Base-by-base conservation (phyloP, 129 eudicot genomes). In the Centrapalus pauciflorus region DNA sequence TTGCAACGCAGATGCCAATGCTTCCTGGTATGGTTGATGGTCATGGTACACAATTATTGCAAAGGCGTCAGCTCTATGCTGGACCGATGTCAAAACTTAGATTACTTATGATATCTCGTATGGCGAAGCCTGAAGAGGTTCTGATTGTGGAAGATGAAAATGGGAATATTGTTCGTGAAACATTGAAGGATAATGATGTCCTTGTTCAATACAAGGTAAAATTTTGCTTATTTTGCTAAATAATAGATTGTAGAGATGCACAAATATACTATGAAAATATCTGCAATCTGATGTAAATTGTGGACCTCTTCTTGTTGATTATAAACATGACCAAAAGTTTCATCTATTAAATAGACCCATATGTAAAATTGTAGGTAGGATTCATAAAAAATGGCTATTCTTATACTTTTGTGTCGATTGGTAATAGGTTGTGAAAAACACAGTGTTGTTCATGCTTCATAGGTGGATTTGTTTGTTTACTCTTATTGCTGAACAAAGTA, bases 101-200 rank as follows among this genome's bases (percentile, higher is more conserved):
- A 40, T 24, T 81, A 35, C 81, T 94, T 50, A 94, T 94, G 99
- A 84, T 94, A 25, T 86, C 88, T 28, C 99, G 99, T 67, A 94
- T 94, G 99, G 97, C 97, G 45, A 94, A 94, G 76, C 99, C 97
- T 45, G 99, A 94, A 82, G 99, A 94, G 71, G 99, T 94, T 72
- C 72, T 94, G 21, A 94, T 94, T 75, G 97, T 94, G 35, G 99
- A 94, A 72, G 99, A 94, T 76, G 99, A 94, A 78, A 94, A 94
- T 75, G 99, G 99, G 61, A 94, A 94, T 75, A 94, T 94, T 61
- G 99, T 94, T 67, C 99, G 99, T 69, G 99, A 94, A 74, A 94
- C 99, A 30, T 82, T 94, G 94, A 94, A 94, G 76, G 99, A 94
- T 56, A 94, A 94, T 75, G 99, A 94, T 64, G 97, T 94, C 33